These are phyloP conservation scores for Zygotorulaspora chibaensis DNA, from an alignment of 805 yeast genomes.

Conservation along the genomic window DNA sequence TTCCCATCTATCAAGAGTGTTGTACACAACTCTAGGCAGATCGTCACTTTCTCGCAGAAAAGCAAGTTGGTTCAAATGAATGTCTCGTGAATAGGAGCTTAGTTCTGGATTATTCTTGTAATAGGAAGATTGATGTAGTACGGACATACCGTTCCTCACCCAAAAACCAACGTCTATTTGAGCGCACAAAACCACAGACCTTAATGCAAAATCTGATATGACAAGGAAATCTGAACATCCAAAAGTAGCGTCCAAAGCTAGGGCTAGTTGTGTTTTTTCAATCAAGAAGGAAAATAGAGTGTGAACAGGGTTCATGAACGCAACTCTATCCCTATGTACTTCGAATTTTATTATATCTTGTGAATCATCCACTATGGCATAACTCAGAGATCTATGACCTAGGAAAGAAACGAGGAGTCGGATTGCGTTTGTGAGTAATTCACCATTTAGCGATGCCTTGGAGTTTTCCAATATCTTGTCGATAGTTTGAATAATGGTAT, in stretches of 20 bases:
- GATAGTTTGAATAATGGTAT: conserved; percentile 41
- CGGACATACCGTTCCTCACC: conserved; percentile 67
- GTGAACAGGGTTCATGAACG: conserved; percentile 59
- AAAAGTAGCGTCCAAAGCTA: conserved; percentile 21
- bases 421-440: conserved; percentile 34
- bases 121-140: conserved; percentile 46
- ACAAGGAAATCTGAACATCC: conserved; percentile 38
- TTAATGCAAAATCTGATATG: conserved; percentile 54
- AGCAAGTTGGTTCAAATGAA: conserved; percentile 62
- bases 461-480: conserved; percentile 24
- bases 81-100: conserved; percentile 66
- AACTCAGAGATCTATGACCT: conserved; percentile 23
- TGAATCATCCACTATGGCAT: conserved; percentile 24
- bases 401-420: conserved; percentile 34
- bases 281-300: conserved; percentile 46
- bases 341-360: conserved; percentile 33
- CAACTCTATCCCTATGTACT: conserved; percentile 48
- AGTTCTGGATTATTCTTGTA: conserved; percentile 46
- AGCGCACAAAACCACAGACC: conserved; percentile 55
- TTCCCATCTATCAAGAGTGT: conserved; percentile 57
- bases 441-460: conserved; percentile 13
- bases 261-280: conserved; percentile 27
- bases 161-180: conserved; percentile 65
- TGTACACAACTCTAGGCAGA: conserved; percentile 54
- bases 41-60: conserved; percentile 46